phyloP scores from a whole-genome alignment of 192 early-diverging fungal species.

The Backusella tarrabulga region DNA sequence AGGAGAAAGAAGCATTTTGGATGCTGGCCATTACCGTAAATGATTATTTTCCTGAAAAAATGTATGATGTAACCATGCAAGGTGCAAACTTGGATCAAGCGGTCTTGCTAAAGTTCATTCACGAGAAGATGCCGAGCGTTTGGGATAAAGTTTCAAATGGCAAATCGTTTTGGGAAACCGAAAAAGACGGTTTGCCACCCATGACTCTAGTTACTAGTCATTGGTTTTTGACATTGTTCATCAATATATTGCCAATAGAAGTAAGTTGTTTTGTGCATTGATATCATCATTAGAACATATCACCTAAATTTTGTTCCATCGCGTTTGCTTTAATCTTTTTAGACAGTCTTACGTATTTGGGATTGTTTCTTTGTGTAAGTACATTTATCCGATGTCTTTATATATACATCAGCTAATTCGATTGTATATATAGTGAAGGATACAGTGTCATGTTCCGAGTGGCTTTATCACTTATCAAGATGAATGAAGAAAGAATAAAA shows the following conservation, averaged over 20 bases:
- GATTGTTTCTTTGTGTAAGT: conserved; percentile 56
- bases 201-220: conserved; percentile 72
- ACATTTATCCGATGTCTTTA: neutral
- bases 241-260: conserved; percentile 65
- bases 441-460: conserved; percentile 72
- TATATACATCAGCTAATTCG: neutral
- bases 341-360: conserved; percentile 59
- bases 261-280: neutral
- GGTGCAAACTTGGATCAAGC: conserved; percentile 72
- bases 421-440: conserved; percentile 35
- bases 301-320: neutral
- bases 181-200: conserved; percentile 55
- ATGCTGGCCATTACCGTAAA: conserved; percentile 70
- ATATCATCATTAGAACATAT: neutral
- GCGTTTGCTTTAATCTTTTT: neutral
- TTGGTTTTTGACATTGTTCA: conserved; percentile 79
- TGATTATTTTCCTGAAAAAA: conserved; percentile 67
- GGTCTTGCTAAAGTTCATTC: conserved; percentile 51
- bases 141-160: conserved; percentile 47
- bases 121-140: conserved; percentile 45
- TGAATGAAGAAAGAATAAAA: conserved; percentile 61
- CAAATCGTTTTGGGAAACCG: conserved; percentile 36
- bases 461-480: conserved; percentile 64
- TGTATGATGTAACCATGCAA: conserved; percentile 74
- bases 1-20: conserved; percentile 81